Conservation (phyloP, 1,284 basidiomycete species). For the Melampsora americana region DNA sequence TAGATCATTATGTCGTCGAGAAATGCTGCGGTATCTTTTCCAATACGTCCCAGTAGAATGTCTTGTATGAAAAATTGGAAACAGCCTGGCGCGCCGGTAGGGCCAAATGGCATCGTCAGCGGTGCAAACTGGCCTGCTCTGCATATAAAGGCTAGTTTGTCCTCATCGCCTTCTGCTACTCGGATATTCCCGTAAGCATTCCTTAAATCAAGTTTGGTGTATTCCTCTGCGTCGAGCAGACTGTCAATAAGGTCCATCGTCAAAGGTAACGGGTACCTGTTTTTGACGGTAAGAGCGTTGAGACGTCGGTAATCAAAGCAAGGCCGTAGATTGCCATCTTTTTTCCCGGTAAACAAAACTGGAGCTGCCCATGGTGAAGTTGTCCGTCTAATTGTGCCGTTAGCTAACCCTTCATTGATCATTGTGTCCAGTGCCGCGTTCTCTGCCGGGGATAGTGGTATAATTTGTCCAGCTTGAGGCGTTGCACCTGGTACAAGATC, state of each 20-base stretch:
- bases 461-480: not conserved
- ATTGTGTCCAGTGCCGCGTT: constrained; percentile 5
- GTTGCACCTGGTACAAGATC: no score
- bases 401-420: not conserved
- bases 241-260: constrained; percentile 2
- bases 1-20: constrained; percentile 14
- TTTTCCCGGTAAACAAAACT: no score
- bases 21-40: not conserved
- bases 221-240: not conserved
- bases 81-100: no score
- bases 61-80: no score
- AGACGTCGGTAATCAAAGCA: constrained; percentile 47
- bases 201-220: constrained; percentile 12
- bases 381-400: not conserved
- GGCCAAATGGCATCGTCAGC: no score
- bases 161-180: no score
- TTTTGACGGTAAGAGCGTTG: constrained; percentile 1
- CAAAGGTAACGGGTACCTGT: not conserved
- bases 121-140: no score
- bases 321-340: not conserved
- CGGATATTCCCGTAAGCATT: constrained; percentile 3
- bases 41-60: not conserved
- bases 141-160: no score
- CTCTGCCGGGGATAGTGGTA: not conserved
- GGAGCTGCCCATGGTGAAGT: constrained; percentile 6